Base-by-base conservation (phyloP, 169 alveolate genomes). In the Toxoplasma gondii region DNA sequence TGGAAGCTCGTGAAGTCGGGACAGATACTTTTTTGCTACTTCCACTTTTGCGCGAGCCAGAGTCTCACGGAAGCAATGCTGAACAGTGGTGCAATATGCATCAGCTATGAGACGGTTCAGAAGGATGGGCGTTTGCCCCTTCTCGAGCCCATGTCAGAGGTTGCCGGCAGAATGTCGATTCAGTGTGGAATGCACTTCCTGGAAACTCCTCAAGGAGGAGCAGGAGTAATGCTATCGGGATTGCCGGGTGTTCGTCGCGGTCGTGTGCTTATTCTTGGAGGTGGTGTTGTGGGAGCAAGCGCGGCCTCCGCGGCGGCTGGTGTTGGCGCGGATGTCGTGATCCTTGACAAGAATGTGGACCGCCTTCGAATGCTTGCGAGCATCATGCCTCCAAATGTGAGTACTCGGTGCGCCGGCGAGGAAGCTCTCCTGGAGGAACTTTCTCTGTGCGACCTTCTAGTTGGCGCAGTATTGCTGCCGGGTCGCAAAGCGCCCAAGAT, bases 231-330 rank as follows among this genome's bases (percentile, higher is more conserved):
- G 80, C 93, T 94, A 27, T 91, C 94, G 38, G 96, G 96, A 4
- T 84, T 94, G 1, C 96, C 96, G 38, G 96, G 96, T 41, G 96
- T 94, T 31, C 70, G 83, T 19, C 80, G 78, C 1, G 96, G 94
- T 7, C 70, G 74, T 10, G 94, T 94, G 34, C 53, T 94, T 1
- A 34, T 94, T 29, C 43, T 94, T 12, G 96, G 96, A 2, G 96
- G 96, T 0, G 96, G 96, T 16, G 91, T 94, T 10, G 96, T 88
- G 16, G 96, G 96, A 22, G 24, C 84, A n/a, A 74, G 43, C 44
- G 93, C 96, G 36, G 96, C 96, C 24, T 24, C 49, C 29, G 86
- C 78, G 17, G 96, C 94, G 1, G 91, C 93, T 1, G 96, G 96
- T 17, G 22, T 88, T 31, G 94, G 94, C 0, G 96, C 96, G 0